These are phyloP conservation scores for Pholiota adiposa DNA, from an alignment of 1,284 basidiomycete genomes.

Conservation along the genomic window DNA sequence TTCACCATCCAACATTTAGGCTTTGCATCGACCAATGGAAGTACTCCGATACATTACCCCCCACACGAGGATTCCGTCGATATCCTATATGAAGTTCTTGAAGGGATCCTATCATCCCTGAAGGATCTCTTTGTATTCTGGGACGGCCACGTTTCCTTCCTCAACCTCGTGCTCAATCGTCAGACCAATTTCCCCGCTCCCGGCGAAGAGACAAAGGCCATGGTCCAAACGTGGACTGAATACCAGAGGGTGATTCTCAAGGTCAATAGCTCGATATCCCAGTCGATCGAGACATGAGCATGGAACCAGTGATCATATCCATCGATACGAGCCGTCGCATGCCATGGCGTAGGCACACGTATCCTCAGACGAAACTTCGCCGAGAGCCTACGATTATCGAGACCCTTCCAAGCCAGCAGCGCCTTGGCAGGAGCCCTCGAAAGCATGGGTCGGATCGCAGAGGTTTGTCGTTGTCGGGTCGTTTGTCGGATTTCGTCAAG, in stretches of 20 bases:
- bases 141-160: conserved; percentile 23
- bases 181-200: conserved; percentile 22
- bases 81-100: conserved; percentile 18
- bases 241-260: conserved; percentile 24
- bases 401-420: conserved; percentile 1
- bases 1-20: neutral
- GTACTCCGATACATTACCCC: neutral
- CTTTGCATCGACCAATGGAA: neutral
- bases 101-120: conserved; percentile 16
- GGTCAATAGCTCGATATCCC: conserved; percentile 23
- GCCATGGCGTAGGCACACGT: conserved; percentile 18
- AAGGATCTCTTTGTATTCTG: conserved; percentile 24
- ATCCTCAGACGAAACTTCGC: conserved; percentile 11
- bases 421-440: conserved; percentile 1
- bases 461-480: neutral
- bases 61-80: conserved; percentile 10
- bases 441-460: neutral
- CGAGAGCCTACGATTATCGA: conserved; percentile 8
- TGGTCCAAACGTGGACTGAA: conserved; percentile 20
- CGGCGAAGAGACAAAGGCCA: conserved; percentile 20
- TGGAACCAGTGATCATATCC: conserved; percentile 13
- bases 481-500: conserved; percentile 2
- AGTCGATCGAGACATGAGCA: conserved; percentile 22
- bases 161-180: conserved; percentile 19
- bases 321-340: conserved; percentile 6